Percentiles rank a stretch among this genome's conserved stretches.
phyloP scores from a whole-genome alignment of 192 early-diverging fungal species.

The Backusella tarrabulga region DNA sequence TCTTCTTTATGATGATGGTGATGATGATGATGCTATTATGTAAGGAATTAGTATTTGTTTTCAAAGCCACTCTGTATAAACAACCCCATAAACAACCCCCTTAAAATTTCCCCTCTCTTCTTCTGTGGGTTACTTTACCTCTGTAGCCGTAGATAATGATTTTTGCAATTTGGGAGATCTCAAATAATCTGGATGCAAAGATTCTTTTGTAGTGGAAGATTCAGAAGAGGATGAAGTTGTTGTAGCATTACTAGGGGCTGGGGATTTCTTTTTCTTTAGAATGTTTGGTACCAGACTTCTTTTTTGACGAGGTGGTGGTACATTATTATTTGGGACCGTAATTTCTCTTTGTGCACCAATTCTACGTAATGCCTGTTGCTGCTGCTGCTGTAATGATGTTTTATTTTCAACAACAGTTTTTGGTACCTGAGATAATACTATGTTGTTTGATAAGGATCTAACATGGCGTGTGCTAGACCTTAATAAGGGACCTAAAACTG shows the following conservation, averaged over 20 bases:
- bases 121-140: neutral
- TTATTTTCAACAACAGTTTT: neutral
- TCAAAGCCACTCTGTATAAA: neutral
- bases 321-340: neutral
- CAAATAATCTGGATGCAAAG: neutral
- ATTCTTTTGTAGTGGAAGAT: neutral
- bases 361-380: neutral
- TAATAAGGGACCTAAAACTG: neutral
- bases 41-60: neutral
- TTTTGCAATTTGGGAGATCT: neutral
- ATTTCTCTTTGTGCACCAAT: slow-evolving; percentile 2
- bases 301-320: neutral
- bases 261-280: neutral
- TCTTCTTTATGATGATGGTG: neutral
- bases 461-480: neutral
- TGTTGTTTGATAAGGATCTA: slow-evolving; percentile 4
- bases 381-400: neutral
- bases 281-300: neutral
- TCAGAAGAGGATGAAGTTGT: neutral
- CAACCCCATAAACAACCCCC: neutral
- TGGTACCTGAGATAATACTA: neutral
- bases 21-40: neutral
- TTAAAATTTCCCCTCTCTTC: neutral
- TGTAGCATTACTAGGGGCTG: neutral
- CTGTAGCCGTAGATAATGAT: neutral